A percentile compares a stretch with the other conserved stretches of the same genome.
These are phyloP conservation scores for Hypoxylon cercidicola DNA, from an alignment of 495 filamentous ascomycete genomes.

Conservation along the genomic window DNA sequence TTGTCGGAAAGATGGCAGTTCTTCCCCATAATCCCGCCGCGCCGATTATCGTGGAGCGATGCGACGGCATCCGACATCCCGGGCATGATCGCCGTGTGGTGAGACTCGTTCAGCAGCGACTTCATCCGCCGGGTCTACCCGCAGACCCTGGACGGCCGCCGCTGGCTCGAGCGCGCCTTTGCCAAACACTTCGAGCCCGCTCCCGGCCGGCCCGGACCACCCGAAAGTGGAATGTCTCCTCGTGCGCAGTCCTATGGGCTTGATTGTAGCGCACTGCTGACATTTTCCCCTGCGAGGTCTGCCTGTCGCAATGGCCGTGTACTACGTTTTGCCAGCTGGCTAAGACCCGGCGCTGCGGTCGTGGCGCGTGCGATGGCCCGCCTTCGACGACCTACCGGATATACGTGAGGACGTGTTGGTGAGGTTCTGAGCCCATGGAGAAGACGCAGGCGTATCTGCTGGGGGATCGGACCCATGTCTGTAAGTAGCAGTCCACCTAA, in stretches of 20 bases:
- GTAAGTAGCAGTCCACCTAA: conserved; percentile 5
- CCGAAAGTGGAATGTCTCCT: conserved; percentile 5
- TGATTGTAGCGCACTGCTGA: conserved; percentile 1
- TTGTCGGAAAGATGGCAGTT: background rate
- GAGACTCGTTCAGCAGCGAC: conserved; percentile 23
- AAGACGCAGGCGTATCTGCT: conserved; percentile 20
- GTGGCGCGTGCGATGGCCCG: conserved; percentile 20
- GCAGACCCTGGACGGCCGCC: conserved; percentile 22
- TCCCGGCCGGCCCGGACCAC: background rate
- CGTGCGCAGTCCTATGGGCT: conserved; percentile 14
- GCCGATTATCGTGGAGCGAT: conserved; percentile 8
- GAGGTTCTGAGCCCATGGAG: conserved; percentile 16
- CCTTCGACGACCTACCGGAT: conserved; percentile 19
- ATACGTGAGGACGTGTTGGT: conserved; percentile 10
- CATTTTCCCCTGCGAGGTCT: background rate
- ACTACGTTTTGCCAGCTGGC: conserved; percentile 17
- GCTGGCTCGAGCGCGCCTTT: conserved; percentile 27
- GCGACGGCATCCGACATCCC: conserved; percentile 19
- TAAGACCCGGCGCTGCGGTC: conserved; percentile 9
- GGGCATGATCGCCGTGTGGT: conserved; percentile 20
- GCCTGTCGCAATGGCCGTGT: conserved; percentile 22
- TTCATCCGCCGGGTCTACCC: conserved; percentile 23
- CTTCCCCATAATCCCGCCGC: background rate
- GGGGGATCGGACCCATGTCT: conserved; percentile 10
- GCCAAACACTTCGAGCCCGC: background rate